A percentile compares a stretch with the other conserved stretches of the same genome.
phyloP scores from a whole-genome alignment of 305 asterid species.

The Stenogyne calaminthoides region DNA sequence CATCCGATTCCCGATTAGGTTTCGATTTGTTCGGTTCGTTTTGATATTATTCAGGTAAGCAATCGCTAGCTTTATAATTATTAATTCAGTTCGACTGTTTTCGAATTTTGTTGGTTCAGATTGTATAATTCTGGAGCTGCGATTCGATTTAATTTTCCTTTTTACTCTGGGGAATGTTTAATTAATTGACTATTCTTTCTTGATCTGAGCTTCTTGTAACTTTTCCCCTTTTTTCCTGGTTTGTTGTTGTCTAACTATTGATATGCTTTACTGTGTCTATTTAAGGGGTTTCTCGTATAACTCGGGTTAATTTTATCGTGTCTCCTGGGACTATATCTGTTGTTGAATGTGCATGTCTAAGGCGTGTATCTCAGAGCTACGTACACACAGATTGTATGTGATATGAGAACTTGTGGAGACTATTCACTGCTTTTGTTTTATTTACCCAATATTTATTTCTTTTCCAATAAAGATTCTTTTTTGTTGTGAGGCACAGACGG shows the following conservation, averaged over 20 bases:
- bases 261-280: neutral
- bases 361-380: neutral
- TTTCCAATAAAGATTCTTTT: neutral
- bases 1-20: slow-evolving; percentile 22
- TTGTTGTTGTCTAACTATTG: neutral
- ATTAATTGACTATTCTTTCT: neutral
- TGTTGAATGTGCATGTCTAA: slow-evolving; percentile 2
- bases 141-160: neutral
- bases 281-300: neutral
- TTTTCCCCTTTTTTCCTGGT: neutral
- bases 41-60: slow-evolving; percentile 25
- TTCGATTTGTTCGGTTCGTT: slow-evolving; percentile 16
- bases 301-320: neutral
- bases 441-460: neutral
- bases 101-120: neutral
- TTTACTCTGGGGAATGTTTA: neutral
- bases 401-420: neutral
- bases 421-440: neutral
- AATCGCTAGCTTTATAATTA: neutral
- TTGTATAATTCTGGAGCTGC: neutral
- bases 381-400: neutral
- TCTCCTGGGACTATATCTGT: neutral
- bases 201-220: neutral
- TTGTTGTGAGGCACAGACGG: neutral
- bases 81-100: neutral